These are phyloP conservation scores for Backusella morwellensis DNA, from an alignment of 192 early-diverging fungal species.

Conservation along the genomic window DNA sequence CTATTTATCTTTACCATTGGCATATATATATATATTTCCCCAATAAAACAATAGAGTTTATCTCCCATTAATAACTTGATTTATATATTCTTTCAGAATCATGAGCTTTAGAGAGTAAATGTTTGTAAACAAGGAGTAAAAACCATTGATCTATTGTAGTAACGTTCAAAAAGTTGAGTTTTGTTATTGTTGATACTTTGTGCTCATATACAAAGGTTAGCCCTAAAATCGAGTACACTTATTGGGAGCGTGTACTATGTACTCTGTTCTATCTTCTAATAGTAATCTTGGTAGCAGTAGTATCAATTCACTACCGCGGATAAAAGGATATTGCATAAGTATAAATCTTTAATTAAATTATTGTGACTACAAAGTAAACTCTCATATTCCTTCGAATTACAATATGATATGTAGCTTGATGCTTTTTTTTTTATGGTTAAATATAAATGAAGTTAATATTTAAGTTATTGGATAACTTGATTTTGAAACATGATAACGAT, in stretches of 20 bases:
- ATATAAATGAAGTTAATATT: not conserved
- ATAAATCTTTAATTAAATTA: not conserved
- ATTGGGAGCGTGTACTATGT: not conserved
- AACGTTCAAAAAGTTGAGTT: no score
- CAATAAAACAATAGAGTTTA: not conserved
- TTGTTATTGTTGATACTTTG: no score
- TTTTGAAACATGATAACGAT: not conserved
- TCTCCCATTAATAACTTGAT: not conserved
- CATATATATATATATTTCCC: not conserved
- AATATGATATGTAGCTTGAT: not conserved
- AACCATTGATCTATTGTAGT: no score
- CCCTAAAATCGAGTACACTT: no score
- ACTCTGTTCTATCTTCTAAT: not conserved
- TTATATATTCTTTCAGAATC: not conserved
- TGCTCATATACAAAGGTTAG: no score
- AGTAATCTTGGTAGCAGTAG: not conserved
- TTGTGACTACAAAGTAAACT: not conserved
- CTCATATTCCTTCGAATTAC: not conserved
- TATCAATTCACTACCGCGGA: not conserved
- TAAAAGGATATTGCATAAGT: not conserved
- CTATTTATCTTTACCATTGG: constrained; percentile 12
- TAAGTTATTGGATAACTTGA: not conserved
- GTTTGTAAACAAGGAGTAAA: no score
- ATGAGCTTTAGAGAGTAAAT: not conserved
- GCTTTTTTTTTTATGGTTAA: not conserved